Evolutionary conservation across 1,284 basidiomycete species (phyloP).

Genomic region (Heliocybe sulcata): DNA sequence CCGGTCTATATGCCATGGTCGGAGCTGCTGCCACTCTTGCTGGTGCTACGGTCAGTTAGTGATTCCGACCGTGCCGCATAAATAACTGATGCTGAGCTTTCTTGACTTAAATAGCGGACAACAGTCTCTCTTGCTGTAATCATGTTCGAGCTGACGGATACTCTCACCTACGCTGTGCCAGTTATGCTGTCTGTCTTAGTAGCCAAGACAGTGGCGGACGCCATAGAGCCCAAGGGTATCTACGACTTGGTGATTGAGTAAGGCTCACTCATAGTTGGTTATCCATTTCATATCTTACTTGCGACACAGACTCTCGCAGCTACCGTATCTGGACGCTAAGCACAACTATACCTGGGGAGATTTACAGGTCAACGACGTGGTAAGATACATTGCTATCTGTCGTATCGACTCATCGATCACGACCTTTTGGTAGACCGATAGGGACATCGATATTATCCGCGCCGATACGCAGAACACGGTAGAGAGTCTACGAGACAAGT

Average conservation of each 20-base stretch:
- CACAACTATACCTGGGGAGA: conserved; percentile 84
- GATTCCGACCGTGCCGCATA: no score
- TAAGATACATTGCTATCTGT: conserved; percentile 27
- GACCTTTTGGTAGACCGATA: conserved; percentile 40
- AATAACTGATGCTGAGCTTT: no score
- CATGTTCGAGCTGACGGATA: conserved; percentile 95
- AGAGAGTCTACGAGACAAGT: conserved; percentile 57
- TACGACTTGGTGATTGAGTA: conserved; percentile 93
- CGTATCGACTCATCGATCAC: neutral
- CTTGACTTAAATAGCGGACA: conserved; percentile 44
- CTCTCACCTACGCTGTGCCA: conserved; percentile 90
- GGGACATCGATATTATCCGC: conserved; percentile 59
- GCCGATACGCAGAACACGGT: conserved; percentile 70
- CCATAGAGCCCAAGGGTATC: conserved; percentile 89
- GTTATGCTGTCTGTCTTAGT: conserved; percentile 89
- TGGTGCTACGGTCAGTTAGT: conserved; percentile 71
- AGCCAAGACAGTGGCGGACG: conserved; percentile 91
- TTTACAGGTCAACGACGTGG: conserved; percentile 69
- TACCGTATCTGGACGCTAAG: conserved; percentile 90
- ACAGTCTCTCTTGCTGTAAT: conserved; percentile 94
- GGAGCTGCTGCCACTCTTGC: conserved; percentile 86
- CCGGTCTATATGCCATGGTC: conserved; percentile 89
- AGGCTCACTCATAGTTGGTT: conserved; percentile 18
- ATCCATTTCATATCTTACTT: neutral
- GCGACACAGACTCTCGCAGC: conserved; percentile 47